Percentiles rank a stretch among this genome's conserved stretches.
These are phyloP conservation scores for Phytophthora quininea DNA, from an alignment of 352 stramenopile genomes.

Conservation along the genomic window DNA sequence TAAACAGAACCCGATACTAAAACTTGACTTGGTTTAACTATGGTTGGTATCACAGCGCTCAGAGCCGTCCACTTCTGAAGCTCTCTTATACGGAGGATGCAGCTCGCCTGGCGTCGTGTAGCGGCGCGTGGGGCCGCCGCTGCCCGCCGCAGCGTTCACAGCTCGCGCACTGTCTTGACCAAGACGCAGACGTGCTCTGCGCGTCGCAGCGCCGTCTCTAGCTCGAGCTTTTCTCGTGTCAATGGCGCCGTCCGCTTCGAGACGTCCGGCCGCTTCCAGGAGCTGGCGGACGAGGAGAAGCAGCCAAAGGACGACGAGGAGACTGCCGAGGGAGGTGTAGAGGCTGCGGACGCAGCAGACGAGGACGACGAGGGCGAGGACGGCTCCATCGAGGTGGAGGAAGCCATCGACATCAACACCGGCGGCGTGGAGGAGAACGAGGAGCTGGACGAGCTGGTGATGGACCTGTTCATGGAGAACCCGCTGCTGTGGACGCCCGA, in stretches of 20 bases:
- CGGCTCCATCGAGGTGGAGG: conserved; percentile 67
- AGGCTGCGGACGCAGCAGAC: conserved; percentile 30
- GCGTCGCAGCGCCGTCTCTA: conserved; percentile 1
- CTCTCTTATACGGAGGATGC: conserved; percentile 19
- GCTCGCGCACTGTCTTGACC: not conserved
- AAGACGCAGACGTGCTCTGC: conserved; percentile 4
- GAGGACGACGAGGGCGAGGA: conserved; percentile 58
- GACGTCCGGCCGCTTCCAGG: conserved; percentile 58
- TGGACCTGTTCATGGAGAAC: conserved; percentile 87
- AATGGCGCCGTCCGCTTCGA: conserved; percentile 26
- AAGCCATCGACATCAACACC: conserved; percentile 68
- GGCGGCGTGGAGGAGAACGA: conserved; percentile 76
- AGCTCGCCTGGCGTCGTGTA: conserved; percentile 26
- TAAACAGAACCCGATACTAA: no score
- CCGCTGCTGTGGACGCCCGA: conserved; percentile 84
- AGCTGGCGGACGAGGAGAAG: conserved; percentile 69
- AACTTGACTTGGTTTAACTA: no score
- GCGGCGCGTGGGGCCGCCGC: conserved; percentile 15
- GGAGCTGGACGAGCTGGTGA: conserved; percentile 73
- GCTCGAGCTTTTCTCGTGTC: conserved; percentile 2
- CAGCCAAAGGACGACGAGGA: conserved; percentile 31
- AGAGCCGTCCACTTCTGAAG: conserved; percentile 23
- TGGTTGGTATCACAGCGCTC: conserved; percentile 6
- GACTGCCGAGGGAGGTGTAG: conserved; percentile 24
- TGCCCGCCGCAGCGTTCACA: conserved; percentile 20